Percentiles rank a stretch among this genome's conserved stretches.
Evolutionary conservation across 2,329 filamentous ascomycete genomes (phyloP).

Genomic region (Claviceps cyperi): DNA sequence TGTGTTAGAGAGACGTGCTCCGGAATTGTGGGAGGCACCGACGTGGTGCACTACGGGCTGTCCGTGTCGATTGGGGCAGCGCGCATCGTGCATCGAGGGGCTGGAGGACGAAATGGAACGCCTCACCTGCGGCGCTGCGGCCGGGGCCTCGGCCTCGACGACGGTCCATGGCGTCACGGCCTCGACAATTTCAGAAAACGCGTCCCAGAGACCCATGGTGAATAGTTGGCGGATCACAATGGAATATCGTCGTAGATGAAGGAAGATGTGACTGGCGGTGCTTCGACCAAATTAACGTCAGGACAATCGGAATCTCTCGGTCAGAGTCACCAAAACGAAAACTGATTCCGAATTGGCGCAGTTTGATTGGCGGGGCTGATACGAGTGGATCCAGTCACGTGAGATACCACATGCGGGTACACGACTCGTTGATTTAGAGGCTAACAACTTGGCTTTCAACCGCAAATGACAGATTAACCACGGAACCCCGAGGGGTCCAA

Average conservation of each 20-base stretch:
- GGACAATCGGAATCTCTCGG: slow-evolving; percentile 25
- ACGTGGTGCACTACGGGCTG: neutral
- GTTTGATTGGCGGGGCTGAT: slow-evolving; percentile 28
- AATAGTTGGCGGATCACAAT: slow-evolving; percentile 24
- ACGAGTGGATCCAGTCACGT: slow-evolving; percentile 1
- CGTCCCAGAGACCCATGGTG: slow-evolving; percentile 54
- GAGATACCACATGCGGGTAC: slow-evolving; percentile 11
- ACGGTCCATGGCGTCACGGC: slow-evolving; percentile 50
- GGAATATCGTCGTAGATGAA: slow-evolving; percentile 21
- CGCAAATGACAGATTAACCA: too few relatives aligned
- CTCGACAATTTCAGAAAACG: slow-evolving; percentile 48
- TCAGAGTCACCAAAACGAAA: slow-evolving; percentile 24
- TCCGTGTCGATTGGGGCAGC: neutral
- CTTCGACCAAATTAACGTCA: slow-evolving; percentile 20
- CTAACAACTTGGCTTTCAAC: too few relatives aligned
- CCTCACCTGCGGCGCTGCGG: slow-evolving; percentile 46
- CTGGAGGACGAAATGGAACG: neutral
- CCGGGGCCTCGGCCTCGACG: slow-evolving; percentile 52
- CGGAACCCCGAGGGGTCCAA: too few relatives aligned
- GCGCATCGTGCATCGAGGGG: neutral
- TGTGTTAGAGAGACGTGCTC: neutral
- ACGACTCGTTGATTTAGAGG: too few relatives aligned
- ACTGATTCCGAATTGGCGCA: slow-evolving; percentile 34
- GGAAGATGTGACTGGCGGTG: slow-evolving; percentile 15
- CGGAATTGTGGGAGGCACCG: neutral